Evolutionary conservation across 2,329 filamentous ascomycete species (phyloP), one percentile per base, ranked within the genome.

Genomic region (Mollisia scopiformis): DNA sequence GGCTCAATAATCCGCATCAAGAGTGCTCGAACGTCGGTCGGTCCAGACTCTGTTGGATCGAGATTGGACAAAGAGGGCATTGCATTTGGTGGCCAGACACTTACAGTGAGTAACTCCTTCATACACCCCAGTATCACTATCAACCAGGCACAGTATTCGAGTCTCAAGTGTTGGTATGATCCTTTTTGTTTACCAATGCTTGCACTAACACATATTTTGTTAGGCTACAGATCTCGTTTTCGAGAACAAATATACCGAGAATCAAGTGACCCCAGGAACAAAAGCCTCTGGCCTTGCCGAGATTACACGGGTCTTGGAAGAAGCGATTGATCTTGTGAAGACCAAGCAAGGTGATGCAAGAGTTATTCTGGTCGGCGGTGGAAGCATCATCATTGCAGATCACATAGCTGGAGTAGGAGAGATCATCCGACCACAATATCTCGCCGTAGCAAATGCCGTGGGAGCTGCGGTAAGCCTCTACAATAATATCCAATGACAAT

Each of bases 371-470:
- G 84, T 87, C 0, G 85, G 84, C 1, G 85, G 85, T 5, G 84
- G 85, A 4, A 80, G 82, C 0, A 76, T 87, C 0, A 79, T 81
- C 2, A 78, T 80, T 1, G 66, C 74, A 6, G 71, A 74, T 21
- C 75, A 80, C 5, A 75, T 87, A 6, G 73, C 76, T 0, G 83
- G 82, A 0, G 83, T 84, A 0, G 75, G 77, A 6, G 75, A 81
- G 62, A 79, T 81, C 58, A 80, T 83, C 7, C 74, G 78, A 4
- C 84, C 84, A 0, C 77, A 79, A 2, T 81, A 80, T 53, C 76
- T 83, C 30, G 82, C 82, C 58, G 83, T 82, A 0, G 84, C 84
- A 3, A 88, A 87, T 69, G 84, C 85, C 0, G 81, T 88, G 2
- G 85, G 85, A 6, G 84, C 85, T 0, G 85, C 85, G 72, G 78